Base-by-base conservation (phyloP, 2,329 filamentous ascomycete species). In the Tolypocladium cylindrosporum region DNA sequence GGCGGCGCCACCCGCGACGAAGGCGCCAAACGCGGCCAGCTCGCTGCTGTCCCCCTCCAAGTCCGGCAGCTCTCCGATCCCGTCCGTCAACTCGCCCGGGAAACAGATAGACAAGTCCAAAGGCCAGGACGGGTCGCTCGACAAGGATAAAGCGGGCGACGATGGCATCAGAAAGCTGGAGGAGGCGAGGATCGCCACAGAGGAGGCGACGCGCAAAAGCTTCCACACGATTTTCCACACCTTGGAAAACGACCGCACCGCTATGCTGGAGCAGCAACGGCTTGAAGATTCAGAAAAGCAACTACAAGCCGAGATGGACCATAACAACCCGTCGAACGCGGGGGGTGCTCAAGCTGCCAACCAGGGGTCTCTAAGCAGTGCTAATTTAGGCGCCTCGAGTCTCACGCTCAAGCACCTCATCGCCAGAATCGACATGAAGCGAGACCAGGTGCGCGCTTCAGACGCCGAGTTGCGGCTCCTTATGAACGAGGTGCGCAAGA, bases 401-500 rank as follows among this genome's bases (percentile, higher is more conserved):
- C 78, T 99, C 63, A 97, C 94, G 5, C 79, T 99, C 58, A 99
- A 99, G 75, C 93, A 99, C 73, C 85, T 99, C 61, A 97, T 99
- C 69, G 91, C 92, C 48, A 85, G 92, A 58, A 97, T 99, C 68
- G 94, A 99, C 72, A 84, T 90, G 74, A 94, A 97, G 75, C 87
- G 94, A 67, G 87, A 91, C 63, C 85, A 90, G 75, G 93, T 99
- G 56, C 85, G 87, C 70, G 93, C 94, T 21, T 96, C 92, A 1
- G 94, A 99, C 75, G 89, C 91, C 31, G 93, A 99, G 69, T 79
- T 99, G 60, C 86, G 94, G 60, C 90, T 88, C 55, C 77, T 99
- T 59, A 96, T 99, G 83, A 97, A 94, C 66, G 94, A 99, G 73
- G 94, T 99, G 21, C 85, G 94, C 62, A 99, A 97, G 73, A 97